phyloP scores from a whole-genome alignment of 2,329 filamentous ascomycete species.

The Leptosphaerulina australis region DNA sequence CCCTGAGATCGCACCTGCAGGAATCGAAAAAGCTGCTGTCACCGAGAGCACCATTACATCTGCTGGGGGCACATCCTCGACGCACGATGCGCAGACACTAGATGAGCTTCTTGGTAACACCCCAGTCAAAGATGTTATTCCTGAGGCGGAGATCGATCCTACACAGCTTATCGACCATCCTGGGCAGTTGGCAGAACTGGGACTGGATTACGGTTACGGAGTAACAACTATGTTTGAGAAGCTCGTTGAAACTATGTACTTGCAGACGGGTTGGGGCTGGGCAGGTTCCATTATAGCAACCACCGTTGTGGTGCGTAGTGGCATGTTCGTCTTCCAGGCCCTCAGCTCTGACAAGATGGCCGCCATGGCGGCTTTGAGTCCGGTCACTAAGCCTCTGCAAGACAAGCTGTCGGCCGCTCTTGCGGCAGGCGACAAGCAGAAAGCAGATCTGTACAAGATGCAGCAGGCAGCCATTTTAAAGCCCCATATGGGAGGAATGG shows the following conservation, averaged over 20 bases:
- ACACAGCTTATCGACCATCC: constrained; percentile 73
- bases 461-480: constrained; percentile 59
- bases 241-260: constrained; percentile 80
- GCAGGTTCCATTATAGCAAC: constrained; percentile 73
- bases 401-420: constrained; percentile 59
- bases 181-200: constrained; percentile 81
- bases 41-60: constrained; percentile 28
- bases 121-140: constrained; percentile 22
- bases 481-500: constrained; percentile 27
- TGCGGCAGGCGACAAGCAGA: constrained; percentile 53
- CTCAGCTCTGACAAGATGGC: constrained; percentile 66
- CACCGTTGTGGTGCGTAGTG: constrained; percentile 67
- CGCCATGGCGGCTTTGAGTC: constrained; percentile 66
- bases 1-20: constrained; percentile 46
- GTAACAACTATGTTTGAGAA: constrained; percentile 76
- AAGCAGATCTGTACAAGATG: constrained; percentile 49
- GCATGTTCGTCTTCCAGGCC: constrained; percentile 67
- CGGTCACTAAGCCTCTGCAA: constrained; percentile 62
- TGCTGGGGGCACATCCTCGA: constrained; percentile 12
- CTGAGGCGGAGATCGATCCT: constrained; percentile 37
- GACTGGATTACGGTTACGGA: constrained; percentile 86
- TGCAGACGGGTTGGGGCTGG: constrained; percentile 79
- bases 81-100: constrained; percentile 23
- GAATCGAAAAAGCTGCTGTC: constrained; percentile 39
- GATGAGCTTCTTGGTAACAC: constrained; percentile 30